A percentile compares a stretch with the other conserved stretches of the same genome.
phyloP scores from a whole-genome alignment of 441 rosid species.

The Adansonia rubrostipa region DNA sequence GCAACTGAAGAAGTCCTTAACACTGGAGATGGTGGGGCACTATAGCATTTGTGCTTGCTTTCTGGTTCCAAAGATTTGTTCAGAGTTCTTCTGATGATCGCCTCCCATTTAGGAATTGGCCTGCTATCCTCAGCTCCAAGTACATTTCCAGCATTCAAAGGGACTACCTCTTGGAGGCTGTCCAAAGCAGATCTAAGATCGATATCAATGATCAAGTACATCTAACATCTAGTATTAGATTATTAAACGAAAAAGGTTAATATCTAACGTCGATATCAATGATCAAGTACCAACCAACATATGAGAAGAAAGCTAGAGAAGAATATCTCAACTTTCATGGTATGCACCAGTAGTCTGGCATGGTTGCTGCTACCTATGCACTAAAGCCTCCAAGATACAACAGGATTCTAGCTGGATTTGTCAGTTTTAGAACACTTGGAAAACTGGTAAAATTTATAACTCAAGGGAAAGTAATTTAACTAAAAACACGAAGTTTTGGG shows the following conservation, averaged over 20 bases:
- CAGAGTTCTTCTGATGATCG: conserved; percentile 80
- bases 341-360: not conserved
- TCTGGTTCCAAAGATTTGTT: conserved; percentile 65
- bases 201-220: not conserved
- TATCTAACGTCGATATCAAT: conserved; percentile 1
- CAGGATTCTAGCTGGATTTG: not conserved
- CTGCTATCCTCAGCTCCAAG: conserved; percentile 91
- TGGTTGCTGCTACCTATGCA: not conserved
- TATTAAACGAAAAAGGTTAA: too few species aligned
- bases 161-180: conserved; percentile 98
- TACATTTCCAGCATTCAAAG: conserved; percentile 93
- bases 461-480: too few species aligned
- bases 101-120: conserved; percentile 94
- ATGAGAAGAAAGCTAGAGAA: not conserved
- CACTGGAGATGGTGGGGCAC: conserved; percentile 92
- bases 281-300: not conserved
- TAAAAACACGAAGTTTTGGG: too few species aligned
- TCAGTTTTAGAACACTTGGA: not conserved
- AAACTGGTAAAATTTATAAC: too few species aligned
- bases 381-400: not conserved
- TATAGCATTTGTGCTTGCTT: conserved; percentile 70
- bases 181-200: conserved; percentile 6
- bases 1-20: conserved; percentile 72
- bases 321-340: not conserved
- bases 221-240: not conserved